A percentile compares a stretch with the other conserved stretches of the same genome.
Evolutionary conservation across 768 basidiomycete species (phyloP).

Genomic region (Roridomyces roridus): DNA sequence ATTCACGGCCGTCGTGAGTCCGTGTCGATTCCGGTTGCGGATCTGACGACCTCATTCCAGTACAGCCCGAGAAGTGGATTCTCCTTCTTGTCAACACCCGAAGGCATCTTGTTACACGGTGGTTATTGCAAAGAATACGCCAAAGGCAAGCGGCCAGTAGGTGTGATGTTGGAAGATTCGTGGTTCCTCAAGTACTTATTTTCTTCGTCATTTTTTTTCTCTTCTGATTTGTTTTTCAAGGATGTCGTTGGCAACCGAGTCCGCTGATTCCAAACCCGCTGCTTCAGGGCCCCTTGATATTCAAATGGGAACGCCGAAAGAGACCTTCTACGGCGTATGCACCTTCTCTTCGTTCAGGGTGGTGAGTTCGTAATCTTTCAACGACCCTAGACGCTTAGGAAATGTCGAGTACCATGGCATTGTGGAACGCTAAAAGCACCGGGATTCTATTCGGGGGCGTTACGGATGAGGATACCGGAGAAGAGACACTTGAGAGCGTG

Average conservation of each 20-base stretch:
- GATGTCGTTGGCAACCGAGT: slow-evolving; percentile 26
- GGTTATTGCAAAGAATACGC: slow-evolving; percentile 92
- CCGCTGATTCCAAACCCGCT: slow-evolving; percentile 41
- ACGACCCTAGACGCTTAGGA: neutral
- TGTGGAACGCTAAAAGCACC: slow-evolving; percentile 71
- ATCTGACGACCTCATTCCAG: neutral
- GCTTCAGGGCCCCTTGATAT: slow-evolving; percentile 52
- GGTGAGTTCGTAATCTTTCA: slow-evolving; percentile 28
- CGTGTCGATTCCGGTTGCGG: neutral
- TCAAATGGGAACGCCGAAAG: slow-evolving; percentile 91
- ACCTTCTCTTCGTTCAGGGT: slow-evolving; percentile 77
- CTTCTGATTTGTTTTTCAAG: neutral
- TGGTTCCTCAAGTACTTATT: slow-evolving; percentile 80
- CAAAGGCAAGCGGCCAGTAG: slow-evolving; percentile 85
- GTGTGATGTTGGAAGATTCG: slow-evolving; percentile 89
- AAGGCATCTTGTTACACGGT: slow-evolving; percentile 86
- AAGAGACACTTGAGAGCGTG: slow-evolving; percentile 83
- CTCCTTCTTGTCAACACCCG: slow-evolving; percentile 78
- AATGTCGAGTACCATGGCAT: slow-evolving; percentile 68
- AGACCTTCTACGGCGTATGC: slow-evolving; percentile 71
- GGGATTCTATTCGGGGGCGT: slow-evolving; percentile 90
- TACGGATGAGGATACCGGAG: slow-evolving; percentile 83
- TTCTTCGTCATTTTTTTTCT: neutral
- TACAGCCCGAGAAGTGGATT: slow-evolving; percentile 79
- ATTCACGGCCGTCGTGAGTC: slow-evolving; percentile 74